phyloP scores from a whole-genome alignment of 2,329 filamentous ascomycete species.

The Alternaria burnsii region DNA sequence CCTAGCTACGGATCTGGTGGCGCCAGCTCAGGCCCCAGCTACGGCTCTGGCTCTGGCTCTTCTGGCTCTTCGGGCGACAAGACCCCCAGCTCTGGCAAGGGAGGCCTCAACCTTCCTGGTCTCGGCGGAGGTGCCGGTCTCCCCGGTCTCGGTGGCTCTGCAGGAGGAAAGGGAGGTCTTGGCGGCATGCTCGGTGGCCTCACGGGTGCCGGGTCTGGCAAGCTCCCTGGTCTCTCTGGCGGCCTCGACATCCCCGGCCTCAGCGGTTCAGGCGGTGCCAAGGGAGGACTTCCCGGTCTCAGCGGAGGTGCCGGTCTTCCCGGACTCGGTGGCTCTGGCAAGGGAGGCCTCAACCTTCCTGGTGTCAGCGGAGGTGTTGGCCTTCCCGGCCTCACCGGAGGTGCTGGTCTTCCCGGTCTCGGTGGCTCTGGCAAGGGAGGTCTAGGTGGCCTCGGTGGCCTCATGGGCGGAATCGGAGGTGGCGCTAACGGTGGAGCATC shows the following conservation, averaged over 20 bases:
- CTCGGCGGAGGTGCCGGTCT: conserved; percentile 1
- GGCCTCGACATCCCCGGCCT: neutral
- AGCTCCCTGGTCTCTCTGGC: neutral
- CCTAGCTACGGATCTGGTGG: conserved; percentile 1
- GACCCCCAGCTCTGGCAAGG: neutral
- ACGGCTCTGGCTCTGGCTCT: conserved; percentile 5
- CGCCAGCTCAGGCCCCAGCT: conserved; percentile 3
- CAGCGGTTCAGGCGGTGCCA: neutral
- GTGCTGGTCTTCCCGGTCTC: too few species aligned
- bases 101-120: neutral
- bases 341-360: too few species aligned
- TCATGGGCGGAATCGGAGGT: neutral
- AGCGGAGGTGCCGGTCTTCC: too few species aligned
- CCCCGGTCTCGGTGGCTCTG: neutral
- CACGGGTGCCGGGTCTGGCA: neutral
- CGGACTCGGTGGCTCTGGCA: too few species aligned
- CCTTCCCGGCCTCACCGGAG: too few species aligned
- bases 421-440: neutral
- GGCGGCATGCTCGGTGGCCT: neutral
- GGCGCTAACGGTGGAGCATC: neutral
- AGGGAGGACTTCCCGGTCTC: too few species aligned
- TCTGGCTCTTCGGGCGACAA: neutral
- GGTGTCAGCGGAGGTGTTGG: too few species aligned
- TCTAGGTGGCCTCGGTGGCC: neutral
- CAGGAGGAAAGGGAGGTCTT: neutral